These are phyloP conservation scores for Candida neerlandica DNA, from an alignment of 1,139 yeast species.

Conservation along the genomic window DNA sequence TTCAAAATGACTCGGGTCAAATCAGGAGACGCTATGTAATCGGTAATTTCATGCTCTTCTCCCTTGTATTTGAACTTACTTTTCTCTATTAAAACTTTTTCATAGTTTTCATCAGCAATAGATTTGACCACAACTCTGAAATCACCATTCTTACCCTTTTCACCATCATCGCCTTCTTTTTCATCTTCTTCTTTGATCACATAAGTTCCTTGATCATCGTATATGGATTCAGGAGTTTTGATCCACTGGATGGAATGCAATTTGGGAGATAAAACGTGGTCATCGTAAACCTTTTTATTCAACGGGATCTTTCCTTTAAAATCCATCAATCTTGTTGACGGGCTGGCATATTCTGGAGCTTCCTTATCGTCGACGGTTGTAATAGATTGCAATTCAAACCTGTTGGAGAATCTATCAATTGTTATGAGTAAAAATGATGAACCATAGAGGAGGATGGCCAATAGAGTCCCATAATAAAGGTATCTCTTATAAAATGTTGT, in stretches of 20 bases:
- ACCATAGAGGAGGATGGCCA: slow-evolving; percentile 43
- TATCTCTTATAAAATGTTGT: slow-evolving; percentile 4
- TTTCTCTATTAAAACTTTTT: slow-evolving; percentile 51
- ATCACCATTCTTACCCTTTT: slow-evolving; percentile 26
- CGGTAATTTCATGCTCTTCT: slow-evolving; percentile 48
- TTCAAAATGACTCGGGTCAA: slow-evolving; percentile 55
- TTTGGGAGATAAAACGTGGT: slow-evolving; percentile 53
- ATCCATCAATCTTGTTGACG: slow-evolving; percentile 32
- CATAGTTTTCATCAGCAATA: slow-evolving; percentile 50
- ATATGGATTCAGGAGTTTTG: slow-evolving; percentile 45
- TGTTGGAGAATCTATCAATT: slow-evolving; percentile 22
- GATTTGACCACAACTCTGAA: slow-evolving; percentile 46
- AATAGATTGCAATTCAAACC: slow-evolving; percentile 6
- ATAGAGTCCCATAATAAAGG: slow-evolving; percentile 21
- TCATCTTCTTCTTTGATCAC: slow-evolving; percentile 37
- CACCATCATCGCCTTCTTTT: slow-evolving; percentile 29
- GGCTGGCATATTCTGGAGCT: slow-evolving; percentile 23
- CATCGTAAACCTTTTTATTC: slow-evolving; percentile 14
- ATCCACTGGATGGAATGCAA: slow-evolving; percentile 68
- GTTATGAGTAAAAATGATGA: slow-evolving; percentile 34
- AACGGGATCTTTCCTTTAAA: slow-evolving; percentile 34
- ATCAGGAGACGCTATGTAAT: slow-evolving; percentile 65
- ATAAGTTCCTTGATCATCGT: slow-evolving; percentile 58
- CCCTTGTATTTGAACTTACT: slow-evolving; percentile 44
- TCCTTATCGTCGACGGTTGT: slow-evolving; percentile 13